These are phyloP conservation scores for Xerocomus potaroensis DNA, from an alignment of 768 basidiomycete genomes.

Conservation along the genomic window DNA sequence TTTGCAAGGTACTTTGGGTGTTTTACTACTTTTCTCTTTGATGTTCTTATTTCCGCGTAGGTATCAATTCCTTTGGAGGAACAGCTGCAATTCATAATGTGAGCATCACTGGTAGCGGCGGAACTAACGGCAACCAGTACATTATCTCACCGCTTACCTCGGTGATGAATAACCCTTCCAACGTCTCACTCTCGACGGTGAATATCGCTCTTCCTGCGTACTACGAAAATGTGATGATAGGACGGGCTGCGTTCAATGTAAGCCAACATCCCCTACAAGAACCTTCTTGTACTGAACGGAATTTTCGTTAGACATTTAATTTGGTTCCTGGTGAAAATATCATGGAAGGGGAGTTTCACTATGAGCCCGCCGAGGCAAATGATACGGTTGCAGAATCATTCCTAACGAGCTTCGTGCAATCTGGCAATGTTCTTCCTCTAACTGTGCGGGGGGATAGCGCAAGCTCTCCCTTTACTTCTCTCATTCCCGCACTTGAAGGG, in stretches of 20 bases:
- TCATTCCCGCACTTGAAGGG: constrained; percentile 52
- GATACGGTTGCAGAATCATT: constrained; percentile 62
- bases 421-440: constrained; percentile 42
- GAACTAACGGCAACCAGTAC: constrained; percentile 54
- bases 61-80: constrained; percentile 57
- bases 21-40: background rate
- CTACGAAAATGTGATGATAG: constrained; percentile 53
- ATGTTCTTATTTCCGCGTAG: constrained; percentile 25
- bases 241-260: constrained; percentile 56
- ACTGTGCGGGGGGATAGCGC: constrained; percentile 54
- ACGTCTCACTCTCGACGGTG: constrained; percentile 57
- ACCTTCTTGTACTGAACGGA: background rate
- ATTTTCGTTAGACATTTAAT: constrained; percentile 42
- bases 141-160: constrained; percentile 56
- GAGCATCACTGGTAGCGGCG: constrained; percentile 60
- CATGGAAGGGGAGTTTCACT: constrained; percentile 59
- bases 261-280: constrained; percentile 14
- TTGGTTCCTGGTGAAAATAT: constrained; percentile 55
- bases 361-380: constrained; percentile 59
- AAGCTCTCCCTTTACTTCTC: constrained; percentile 60
- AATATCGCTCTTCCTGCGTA: constrained; percentile 55
- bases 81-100: constrained; percentile 52
- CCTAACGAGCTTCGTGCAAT: constrained; percentile 57
- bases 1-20: constrained; percentile 41
- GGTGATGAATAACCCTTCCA: constrained; percentile 61